Conservation (phyloP, 2,329 filamentous ascomycete species). For the Aspergillus ruber region DNA sequence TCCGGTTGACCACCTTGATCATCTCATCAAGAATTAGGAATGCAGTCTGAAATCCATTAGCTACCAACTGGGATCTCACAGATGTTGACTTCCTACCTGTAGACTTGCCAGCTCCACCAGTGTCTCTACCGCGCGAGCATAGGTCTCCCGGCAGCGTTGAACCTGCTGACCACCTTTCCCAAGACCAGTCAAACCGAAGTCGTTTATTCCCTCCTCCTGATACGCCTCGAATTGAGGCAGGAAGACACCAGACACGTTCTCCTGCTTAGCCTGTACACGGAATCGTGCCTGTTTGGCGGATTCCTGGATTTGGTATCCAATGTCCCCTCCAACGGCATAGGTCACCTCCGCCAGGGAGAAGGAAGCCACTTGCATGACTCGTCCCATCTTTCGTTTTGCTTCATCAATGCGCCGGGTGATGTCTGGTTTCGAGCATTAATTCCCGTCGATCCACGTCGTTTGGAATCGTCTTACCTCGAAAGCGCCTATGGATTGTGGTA, state of each 20-base stretch:
- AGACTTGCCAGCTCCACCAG: constrained; percentile 90
- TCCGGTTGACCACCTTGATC: constrained; percentile 96
- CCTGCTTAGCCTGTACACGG: constrained; percentile 87
- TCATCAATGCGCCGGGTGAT: constrained; percentile 97
- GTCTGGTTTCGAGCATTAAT: constrained; percentile 50
- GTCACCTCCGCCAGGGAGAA: constrained; percentile 97
- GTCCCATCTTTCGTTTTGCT: constrained; percentile 97
- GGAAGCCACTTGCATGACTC: constrained; percentile 97
- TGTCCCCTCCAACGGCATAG: constrained; percentile 91
- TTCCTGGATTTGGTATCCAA: constrained; percentile 95
- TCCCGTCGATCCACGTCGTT: constrained; percentile 14
- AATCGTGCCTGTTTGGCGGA: constrained; percentile 90
- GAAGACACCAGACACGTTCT: constrained; percentile 96
- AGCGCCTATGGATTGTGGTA: constrained; percentile 55
- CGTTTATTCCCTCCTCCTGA: constrained; percentile 79
- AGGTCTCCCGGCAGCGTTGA: constrained; percentile 89
- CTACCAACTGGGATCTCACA: constrained; percentile 2
- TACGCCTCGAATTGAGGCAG: constrained; percentile 91
- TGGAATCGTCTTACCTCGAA: constrained; percentile 61
- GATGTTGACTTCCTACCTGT: constrained; percentile 48
- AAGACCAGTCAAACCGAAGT: constrained; percentile 91
- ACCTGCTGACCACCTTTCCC: constrained; percentile 98
- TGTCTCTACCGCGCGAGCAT: constrained; percentile 90
- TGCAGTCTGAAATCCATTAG: constrained; percentile 57
- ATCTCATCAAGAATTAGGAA: constrained; percentile 98